A percentile compares a stretch with the other conserved stretches of the same genome.
Conservation (phyloP, 2,329 filamentous ascomycete species). For the Ramichloridium luteum region DNA sequence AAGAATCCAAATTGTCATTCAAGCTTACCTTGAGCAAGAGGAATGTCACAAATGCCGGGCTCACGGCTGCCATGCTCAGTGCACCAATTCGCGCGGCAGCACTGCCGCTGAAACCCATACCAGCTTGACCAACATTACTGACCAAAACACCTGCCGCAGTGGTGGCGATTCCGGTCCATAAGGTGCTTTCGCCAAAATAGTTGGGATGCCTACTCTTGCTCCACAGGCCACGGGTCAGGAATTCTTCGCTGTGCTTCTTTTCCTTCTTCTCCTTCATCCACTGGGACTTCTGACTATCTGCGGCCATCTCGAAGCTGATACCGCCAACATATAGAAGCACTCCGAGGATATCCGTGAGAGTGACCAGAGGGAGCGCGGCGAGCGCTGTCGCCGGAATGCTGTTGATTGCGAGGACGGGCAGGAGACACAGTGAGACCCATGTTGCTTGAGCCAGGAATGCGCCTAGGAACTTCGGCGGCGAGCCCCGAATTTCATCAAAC, state of each 20-base stretch:
- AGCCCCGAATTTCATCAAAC: conserved; percentile 43
- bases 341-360: conserved; percentile 44
- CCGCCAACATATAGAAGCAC: conserved; percentile 47
- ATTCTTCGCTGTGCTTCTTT: conserved; percentile 56
- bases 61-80: conserved; percentile 41
- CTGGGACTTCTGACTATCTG: conserved; percentile 50
- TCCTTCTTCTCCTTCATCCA: conserved; percentile 51
- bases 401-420: conserved; percentile 54
- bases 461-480: conserved; percentile 40
- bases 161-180: conserved; percentile 57
- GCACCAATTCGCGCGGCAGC: conserved; percentile 33
- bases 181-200: conserved; percentile 58
- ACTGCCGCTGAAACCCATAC: conserved; percentile 43
- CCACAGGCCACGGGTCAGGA: conserved; percentile 53
- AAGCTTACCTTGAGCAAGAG: conserved; percentile 48
- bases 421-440: conserved; percentile 55
- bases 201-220: conserved; percentile 51
- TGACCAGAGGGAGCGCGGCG: conserved; percentile 37
- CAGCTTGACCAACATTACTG: conserved; percentile 41
- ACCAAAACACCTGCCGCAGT: conserved; percentile 45
- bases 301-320: conserved; percentile 47
- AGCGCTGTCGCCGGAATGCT: conserved; percentile 44
- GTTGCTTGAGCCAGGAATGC: conserved; percentile 51
- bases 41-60: conserved; percentile 53
- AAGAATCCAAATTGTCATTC: not conserved